Conservation (phyloP, 257 asterid genomes). For the Salvia splendens region DNA sequence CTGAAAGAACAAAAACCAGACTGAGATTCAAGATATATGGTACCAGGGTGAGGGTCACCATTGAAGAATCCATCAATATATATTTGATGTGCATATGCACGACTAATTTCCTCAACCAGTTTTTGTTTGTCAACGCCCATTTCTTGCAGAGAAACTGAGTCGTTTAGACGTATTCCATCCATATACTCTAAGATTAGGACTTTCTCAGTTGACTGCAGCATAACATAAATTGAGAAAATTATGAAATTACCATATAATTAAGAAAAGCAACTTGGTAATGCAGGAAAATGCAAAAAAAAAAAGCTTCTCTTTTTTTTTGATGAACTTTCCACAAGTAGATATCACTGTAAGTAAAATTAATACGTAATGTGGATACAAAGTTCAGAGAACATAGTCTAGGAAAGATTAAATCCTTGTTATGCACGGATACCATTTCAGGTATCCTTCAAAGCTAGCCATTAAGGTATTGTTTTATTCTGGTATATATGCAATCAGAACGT, state of each 20-base stretch:
- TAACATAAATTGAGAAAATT: no score
- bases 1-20: neutral
- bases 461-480: slow-evolving; percentile 17
- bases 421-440: neutral
- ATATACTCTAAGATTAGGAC: slow-evolving; percentile 89
- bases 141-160: slow-evolving; percentile 66
- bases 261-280: slow-evolving; percentile 11
- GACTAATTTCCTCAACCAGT: slow-evolving; percentile 93
- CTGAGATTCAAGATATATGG: slow-evolving; percentile 16
- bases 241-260: neutral
- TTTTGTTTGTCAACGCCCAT: slow-evolving; percentile 89
- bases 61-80: slow-evolving; percentile 97
- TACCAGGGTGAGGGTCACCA: slow-evolving; percentile 98
- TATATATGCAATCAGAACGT: slow-evolving; percentile 18
- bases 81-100: slow-evolving; percentile 98
- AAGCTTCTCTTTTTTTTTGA: neutral
- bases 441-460: slow-evolving; percentile 12
- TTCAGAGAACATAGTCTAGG: neutral
- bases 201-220: slow-evolving; percentile 82
- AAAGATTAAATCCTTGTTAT: slow-evolving; percentile 1
- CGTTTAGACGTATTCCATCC: slow-evolving; percentile 94
- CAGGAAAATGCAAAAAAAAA: slow-evolving; percentile 23
- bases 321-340: neutral
- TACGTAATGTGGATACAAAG: neutral
- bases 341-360: neutral